Evolutionary conservation across 1,139 yeast genomes (phyloP).

Genomic region (Pichia sp.): DNA sequence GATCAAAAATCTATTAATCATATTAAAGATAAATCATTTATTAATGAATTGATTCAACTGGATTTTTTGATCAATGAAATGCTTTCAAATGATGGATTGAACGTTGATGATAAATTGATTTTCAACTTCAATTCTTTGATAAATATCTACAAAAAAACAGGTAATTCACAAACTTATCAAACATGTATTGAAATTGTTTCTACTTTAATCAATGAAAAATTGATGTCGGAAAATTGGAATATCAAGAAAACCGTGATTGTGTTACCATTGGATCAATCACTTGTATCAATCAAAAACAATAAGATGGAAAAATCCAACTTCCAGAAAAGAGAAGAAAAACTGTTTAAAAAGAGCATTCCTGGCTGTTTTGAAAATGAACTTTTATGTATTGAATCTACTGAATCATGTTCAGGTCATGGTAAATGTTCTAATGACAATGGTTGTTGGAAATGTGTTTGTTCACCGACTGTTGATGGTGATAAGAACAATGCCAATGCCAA

Average conservation of each 20-base stretch:
- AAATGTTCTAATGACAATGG: conserved; percentile 36
- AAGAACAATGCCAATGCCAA: conserved; percentile 3
- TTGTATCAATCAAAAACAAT: conserved; percentile 12
- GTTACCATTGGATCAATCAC: conserved; percentile 25
- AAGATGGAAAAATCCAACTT: neutral
- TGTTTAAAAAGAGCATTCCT: neutral
- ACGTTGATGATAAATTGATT: conserved; percentile 16
- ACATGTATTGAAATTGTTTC: conserved; percentile 31
- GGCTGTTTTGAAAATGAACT: conserved; percentile 38
- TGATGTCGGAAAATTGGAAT: conserved; percentile 11
- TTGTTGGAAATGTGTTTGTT: conserved; percentile 55
- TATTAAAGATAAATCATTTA: conserved; percentile 37
- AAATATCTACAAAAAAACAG: conserved; percentile 36
- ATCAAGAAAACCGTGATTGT: conserved; percentile 26
- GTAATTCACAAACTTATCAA: conserved; percentile 34
- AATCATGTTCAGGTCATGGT: conserved; percentile 59
- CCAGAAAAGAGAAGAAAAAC: neutral
- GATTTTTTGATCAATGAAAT: conserved; percentile 26
- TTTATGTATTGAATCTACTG: conserved; percentile 45
- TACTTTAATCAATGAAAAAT: conserved; percentile 24
- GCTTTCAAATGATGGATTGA: conserved; percentile 12
- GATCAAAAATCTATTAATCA: conserved; percentile 22
- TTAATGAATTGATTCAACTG: conserved; percentile 41
- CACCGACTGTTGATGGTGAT: conserved; percentile 33
- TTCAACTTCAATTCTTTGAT: conserved; percentile 35